These are phyloP conservation scores for Herpetomonas tarakana DNA, from an alignment of 208 protist genomes.

Conservation along the genomic window DNA sequence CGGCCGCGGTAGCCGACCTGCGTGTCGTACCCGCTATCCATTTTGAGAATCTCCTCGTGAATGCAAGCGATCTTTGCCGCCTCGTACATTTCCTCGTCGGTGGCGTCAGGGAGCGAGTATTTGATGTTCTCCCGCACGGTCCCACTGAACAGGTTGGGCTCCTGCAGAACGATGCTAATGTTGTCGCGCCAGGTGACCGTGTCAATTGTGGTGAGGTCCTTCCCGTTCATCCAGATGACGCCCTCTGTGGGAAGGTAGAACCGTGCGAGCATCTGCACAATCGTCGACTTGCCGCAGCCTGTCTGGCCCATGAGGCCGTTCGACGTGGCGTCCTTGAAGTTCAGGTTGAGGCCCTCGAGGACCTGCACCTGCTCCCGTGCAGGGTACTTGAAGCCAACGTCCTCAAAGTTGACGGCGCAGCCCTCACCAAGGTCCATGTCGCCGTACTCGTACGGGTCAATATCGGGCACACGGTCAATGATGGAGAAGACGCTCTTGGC, in stretches of 20 bases:
- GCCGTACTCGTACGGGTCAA: constrained; percentile 39
- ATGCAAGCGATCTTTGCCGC: constrained; percentile 45
- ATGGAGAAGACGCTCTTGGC: constrained; percentile 66
- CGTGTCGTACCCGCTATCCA: constrained; percentile 59
- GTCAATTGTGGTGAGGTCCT: constrained; percentile 44
- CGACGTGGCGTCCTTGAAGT: constrained; percentile 33
- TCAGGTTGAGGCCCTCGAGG: constrained; percentile 35
- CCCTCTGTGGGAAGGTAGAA: constrained; percentile 73
- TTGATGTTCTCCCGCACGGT: constrained; percentile 92
- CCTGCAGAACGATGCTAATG: constrained; percentile 78
- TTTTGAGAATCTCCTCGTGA: constrained; percentile 47
- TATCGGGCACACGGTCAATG: constrained; percentile 70
- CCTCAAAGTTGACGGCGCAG: constrained; percentile 45
- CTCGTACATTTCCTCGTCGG: constrained; percentile 61
- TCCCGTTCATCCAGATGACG: constrained; percentile 54
- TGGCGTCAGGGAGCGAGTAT: constrained; percentile 55
- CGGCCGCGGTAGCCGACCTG: constrained; percentile 67
- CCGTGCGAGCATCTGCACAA: constrained; percentile 75
- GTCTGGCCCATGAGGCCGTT: constrained; percentile 79
- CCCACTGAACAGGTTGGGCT: constrained; percentile 88
- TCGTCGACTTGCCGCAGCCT: constrained; percentile 85
- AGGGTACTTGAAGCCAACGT: constrained; percentile 64
- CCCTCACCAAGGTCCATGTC: constrained; percentile 37
- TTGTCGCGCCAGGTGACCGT: constrained; percentile 54
- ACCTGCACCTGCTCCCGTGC: constrained; percentile 54